Evolutionary conservation across 2,329 filamentous ascomycete species (phyloP).

Genomic region (Diplodia mutila): DNA sequence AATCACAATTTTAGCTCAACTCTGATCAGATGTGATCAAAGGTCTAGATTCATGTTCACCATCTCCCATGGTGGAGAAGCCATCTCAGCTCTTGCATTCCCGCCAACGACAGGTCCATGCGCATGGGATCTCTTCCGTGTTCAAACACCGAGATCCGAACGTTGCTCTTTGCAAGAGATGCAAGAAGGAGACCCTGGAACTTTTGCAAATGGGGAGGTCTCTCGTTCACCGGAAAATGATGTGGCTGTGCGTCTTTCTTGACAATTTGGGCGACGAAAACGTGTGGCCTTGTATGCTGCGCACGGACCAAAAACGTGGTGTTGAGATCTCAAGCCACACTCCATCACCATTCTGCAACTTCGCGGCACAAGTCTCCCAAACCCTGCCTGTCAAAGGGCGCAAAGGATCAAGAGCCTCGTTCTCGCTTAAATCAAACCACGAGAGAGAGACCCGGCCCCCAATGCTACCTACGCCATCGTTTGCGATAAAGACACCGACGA

Average conservation of each 20-base stretch:
- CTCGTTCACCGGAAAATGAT: neutral
- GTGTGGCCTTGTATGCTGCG: neutral
- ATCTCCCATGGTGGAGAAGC: too few relatives aligned
- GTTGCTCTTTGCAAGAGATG: neutral
- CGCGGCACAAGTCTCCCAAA: neutral
- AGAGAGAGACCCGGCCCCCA: neutral
- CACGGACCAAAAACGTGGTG: neutral
- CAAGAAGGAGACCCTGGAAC: too few relatives aligned
- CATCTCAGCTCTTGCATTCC: too few relatives aligned
- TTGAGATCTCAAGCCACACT: neutral
- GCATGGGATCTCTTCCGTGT: too few relatives aligned
- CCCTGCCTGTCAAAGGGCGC: neutral
- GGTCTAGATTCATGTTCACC: too few relatives aligned
- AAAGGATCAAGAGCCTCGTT: neutral
- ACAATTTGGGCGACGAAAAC: neutral
- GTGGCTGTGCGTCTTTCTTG: neutral
- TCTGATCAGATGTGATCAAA: too few relatives aligned
- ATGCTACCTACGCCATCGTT: neutral
- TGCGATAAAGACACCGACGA: neutral
- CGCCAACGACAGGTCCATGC: too few relatives aligned
- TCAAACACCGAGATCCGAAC: too few relatives aligned
- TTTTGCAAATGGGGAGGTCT: neutral
- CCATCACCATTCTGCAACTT: neutral
- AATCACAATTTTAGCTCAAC: too few relatives aligned
- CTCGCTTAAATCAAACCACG: neutral